Evolutionary conservation across 2,329 filamentous ascomycete genomes (phyloP), one percentile per base, ranked within the genome.

Genomic region (Cadophora sp.): DNA sequence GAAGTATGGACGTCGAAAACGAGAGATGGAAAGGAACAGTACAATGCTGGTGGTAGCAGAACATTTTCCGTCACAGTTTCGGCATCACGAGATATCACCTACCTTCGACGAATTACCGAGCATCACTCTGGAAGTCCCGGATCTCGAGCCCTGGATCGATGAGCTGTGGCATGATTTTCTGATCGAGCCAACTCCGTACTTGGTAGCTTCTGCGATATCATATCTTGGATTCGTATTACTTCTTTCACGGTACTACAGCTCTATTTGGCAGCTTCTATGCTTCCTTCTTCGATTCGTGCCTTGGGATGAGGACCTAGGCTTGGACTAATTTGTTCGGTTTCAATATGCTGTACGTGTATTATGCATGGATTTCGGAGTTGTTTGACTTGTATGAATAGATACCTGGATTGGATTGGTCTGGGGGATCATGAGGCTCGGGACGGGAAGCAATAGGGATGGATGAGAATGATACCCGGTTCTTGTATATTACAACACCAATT

Each of bases 121-220:
- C 31, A 63, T 69, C 58, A 68, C 65, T 29, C 53, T 70, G 7
- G 70, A 72, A 27, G 64, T 69, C 8, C 67, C 68, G 5, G 70
- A 76, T 11, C 66, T 71, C 50, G 73, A 76, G 58, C 50, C 68
- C 7, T 75, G 72, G 68, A 63, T 74, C 37, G 48, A 56, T 4
- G 74, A 75, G 55, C 65, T 76, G 19, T 75, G 71, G 70, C 51
- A 73, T 8, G 73, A 76, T 60, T 74, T 76, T 53, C 58, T 71
- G 6, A 68, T 76, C 55, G 74, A 76, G 51, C 75, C 73, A 40
- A 75, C 73, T n/a, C 73, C 75, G 12, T 73, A 74, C 43, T 56
- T 74, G 37, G 73, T 74, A 26, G 66, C 67, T 22, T 73, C 69
- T 4, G 71, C 71, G 26, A 68, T 73, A 27, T 65, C 66, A 22